A percentile compares a stretch with the other conserved stretches of the same genome.
Evolutionary conservation across 345 rosid species (phyloP).

Genomic region (Rhodamnia rubescens): DNA sequence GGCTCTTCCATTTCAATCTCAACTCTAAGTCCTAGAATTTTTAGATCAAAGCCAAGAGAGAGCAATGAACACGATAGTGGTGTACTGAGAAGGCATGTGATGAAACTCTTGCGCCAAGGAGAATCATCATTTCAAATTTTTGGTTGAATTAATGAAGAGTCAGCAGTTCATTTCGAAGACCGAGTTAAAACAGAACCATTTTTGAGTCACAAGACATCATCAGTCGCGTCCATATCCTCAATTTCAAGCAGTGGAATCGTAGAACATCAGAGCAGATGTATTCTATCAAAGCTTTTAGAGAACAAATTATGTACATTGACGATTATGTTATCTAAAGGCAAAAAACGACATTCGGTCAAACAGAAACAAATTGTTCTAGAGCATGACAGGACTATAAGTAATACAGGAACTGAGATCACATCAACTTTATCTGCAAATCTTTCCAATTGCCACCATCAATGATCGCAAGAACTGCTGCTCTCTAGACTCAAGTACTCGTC

Average conservation of each 20-base stretch:
- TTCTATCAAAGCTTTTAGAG: not conserved
- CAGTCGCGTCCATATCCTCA: not conserved
- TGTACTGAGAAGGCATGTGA: not conserved
- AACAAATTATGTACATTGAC: not conserved
- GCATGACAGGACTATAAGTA: not conserved
- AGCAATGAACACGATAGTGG: not conserved
- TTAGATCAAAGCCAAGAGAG: not conserved
- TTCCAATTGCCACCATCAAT: not conserved
- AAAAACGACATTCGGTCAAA: not conserved
- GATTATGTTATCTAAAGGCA: not conserved
- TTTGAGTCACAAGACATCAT: not conserved
- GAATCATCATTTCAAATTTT: not conserved
- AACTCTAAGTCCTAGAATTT: not conserved
- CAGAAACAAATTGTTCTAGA: not conserved
- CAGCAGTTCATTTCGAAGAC: not conserved
- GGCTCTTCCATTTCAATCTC: not conserved
- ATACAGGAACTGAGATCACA: not conserved
- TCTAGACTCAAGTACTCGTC: not conserved
- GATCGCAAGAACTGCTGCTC: not conserved
- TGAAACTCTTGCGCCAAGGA: not conserved
- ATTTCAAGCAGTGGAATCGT: not conserved
- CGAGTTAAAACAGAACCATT: not conserved
- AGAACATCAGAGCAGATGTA: not conserved
- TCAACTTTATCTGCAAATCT: not conserved
- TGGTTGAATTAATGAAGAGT: not conserved